Base-by-base conservation (phyloP, 2,329 filamentous ascomycete genomes). In the Xylariomycetidae sp. region DNA sequence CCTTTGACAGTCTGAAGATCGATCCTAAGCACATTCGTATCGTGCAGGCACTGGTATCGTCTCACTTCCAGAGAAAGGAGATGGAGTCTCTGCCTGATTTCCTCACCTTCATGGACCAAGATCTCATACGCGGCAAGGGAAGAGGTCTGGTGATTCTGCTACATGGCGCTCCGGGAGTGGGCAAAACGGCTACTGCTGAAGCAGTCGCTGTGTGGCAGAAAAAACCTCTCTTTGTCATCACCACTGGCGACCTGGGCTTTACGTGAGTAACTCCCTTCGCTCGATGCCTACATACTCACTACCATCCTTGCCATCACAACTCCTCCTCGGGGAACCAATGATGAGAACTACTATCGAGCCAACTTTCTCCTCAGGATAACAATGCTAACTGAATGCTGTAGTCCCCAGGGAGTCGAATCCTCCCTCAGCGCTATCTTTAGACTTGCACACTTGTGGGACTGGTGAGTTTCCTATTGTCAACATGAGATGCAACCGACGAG, bases 151-250 rank as follows among this genome's bases (percentile, higher is more conserved):
- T 40, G 1, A 37, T 40, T 16, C 27, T 41, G 11, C 35, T 41
- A 9, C 35, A 41, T 22, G 38, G 38, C 7, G 31, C 31, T 3
- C 35, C 38, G 13, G 38, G 38, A 6, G 32, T 36, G 1, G 38
- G 38, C 2, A 41, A 41, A 19, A 38, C 38, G 2, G 25, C 38
- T 9, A 38, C 38, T 20, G 35, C 38, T 4, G 38, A 40, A 16
- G 33, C 37, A 2, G 20, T 40, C 10, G 37, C 36, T 14, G 15
- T 30, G 6, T 39, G 33, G 32, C 29, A 36, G n/a, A 10, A 14
- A 12, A 40, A 40, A 20, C 33, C 37, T 11, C 33, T 36, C 9
- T 37, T 37, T 13, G 26, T 26, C 13, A 40, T 37, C n/a, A 40
- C 34, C 6, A 33, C 33, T 22, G 37, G 40, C 14, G 39, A 42